Evolutionary conservation across 2,329 filamentous ascomycete genomes (phyloP).

Genomic region (Sporothrix protearum): DNA sequence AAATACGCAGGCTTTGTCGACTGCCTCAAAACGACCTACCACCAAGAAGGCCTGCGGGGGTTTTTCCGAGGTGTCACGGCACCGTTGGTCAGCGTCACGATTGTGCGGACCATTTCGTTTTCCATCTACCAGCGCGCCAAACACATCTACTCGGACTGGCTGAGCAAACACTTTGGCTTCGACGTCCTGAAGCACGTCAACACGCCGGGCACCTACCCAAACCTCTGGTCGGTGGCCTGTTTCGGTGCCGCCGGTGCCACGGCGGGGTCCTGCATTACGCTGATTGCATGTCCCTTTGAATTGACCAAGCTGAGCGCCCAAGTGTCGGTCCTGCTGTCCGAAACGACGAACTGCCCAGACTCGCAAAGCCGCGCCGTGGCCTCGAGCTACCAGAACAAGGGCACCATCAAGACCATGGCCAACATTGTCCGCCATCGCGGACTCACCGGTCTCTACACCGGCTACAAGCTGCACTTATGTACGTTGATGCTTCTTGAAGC

Average conservation of each 20-base stretch:
- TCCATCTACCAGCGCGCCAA: conserved; percentile 69
- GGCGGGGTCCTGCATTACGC: conserved; percentile 73
- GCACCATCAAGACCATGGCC: conserved; percentile 70
- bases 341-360: conserved; percentile 46
- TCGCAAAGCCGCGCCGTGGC: conserved; percentile 57
- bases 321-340: conserved; percentile 73
- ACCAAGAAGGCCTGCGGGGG: conserved; percentile 65
- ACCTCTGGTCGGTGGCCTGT: conserved; percentile 67
- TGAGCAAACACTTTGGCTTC: conserved; percentile 62
- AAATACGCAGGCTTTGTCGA: conserved; percentile 70
- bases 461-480: conserved; percentile 75
- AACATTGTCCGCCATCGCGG: conserved; percentile 75
- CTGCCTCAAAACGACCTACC: conserved; percentile 73
- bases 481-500: conserved; percentile 37
- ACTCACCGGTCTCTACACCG: conserved; percentile 70
- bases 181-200: conserved; percentile 73
- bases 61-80: conserved; percentile 82
- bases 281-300: conserved; percentile 84
- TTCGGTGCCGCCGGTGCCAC: conserved; percentile 76
- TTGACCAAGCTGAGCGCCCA: conserved; percentile 86
- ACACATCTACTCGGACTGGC: conserved; percentile 66
- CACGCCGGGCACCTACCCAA: conserved; percentile 66
- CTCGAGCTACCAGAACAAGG: conserved; percentile 71
- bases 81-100: conserved; percentile 59
- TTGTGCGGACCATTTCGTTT: conserved; percentile 42